Percentiles rank a stretch among this genome's conserved stretches.
These are phyloP conservation scores for Epithemia pelagica DNA, from an alignment of 108 stramenopile genomes.

Conservation along the genomic window DNA sequence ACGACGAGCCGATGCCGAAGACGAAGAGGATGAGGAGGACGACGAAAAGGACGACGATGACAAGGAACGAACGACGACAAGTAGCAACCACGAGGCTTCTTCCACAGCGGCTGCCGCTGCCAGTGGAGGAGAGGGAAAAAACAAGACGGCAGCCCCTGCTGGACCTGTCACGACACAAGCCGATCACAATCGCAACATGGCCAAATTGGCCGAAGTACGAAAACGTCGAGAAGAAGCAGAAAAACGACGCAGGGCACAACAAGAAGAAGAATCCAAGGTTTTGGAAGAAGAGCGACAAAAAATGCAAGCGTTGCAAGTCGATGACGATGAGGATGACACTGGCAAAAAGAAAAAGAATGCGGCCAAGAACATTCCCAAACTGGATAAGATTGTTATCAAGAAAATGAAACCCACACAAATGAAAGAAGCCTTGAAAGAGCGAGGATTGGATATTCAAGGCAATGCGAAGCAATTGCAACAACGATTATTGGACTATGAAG, in stretches of 20 bases:
- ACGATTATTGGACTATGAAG: slow-evolving; percentile 71
- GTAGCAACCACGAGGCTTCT: slow-evolving; percentile 26
- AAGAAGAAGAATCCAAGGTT: slow-evolving; percentile 39
- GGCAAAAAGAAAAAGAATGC: slow-evolving; percentile 53
- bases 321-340: slow-evolving; percentile 15
- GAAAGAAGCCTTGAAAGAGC: slow-evolving; percentile 83
- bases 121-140: slow-evolving; percentile 45
- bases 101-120: slow-evolving; percentile 43
- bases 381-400: slow-evolving; percentile 82
- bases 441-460: slow-evolving; percentile 79
- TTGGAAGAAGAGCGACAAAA: slow-evolving; percentile 51
- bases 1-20: slow-evolving; percentile 70
- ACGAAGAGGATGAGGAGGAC: slow-evolving; percentile 43
- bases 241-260: slow-evolving; percentile 39
- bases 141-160: slow-evolving; percentile 10
- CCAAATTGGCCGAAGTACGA: slow-evolving; percentile 72
- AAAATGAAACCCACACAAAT: slow-evolving; percentile 87
- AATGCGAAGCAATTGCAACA: slow-evolving; percentile 67
- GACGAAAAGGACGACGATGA: slow-evolving; percentile 35
- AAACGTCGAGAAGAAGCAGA: slow-evolving; percentile 64
- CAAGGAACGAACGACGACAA: slow-evolving; percentile 32
- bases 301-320: slow-evolving; percentile 21
- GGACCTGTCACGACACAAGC: slow-evolving; percentile 48
- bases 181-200: slow-evolving; percentile 84
- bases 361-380: slow-evolving; percentile 50